Evolutionary conservation across 768 basidiomycete genomes (phyloP).

Genomic region (Tulasnella sp.): DNA sequence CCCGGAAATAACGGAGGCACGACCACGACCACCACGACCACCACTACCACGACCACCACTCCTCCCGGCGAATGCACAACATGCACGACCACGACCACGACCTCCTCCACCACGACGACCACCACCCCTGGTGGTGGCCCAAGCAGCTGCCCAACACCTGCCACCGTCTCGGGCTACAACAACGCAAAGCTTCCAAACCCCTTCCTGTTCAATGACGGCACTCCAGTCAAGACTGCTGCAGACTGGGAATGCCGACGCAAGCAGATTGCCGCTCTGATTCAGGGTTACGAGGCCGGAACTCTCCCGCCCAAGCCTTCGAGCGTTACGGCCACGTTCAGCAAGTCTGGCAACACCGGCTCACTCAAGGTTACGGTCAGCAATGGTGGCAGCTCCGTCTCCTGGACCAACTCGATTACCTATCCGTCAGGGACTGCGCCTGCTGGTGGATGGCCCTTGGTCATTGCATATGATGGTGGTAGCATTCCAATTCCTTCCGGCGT

Average conservation of each 20-base stretch:
- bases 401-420: slow-evolving; percentile 45
- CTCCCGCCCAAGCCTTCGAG: slow-evolving; percentile 48
- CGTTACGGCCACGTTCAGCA: slow-evolving; percentile 45
- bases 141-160: background rate
- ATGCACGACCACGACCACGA: background rate
- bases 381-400: slow-evolving; percentile 48
- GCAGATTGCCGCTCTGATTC: slow-evolving; percentile 49
- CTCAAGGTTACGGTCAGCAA: slow-evolving; percentile 50
- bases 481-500: slow-evolving; percentile 37
- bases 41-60: background rate
- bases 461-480: slow-evolving; percentile 47
- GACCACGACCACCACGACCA: background rate
- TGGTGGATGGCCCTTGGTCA: slow-evolving; percentile 51
- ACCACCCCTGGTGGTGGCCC: background rate
- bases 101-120: background rate
- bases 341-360: slow-evolving; percentile 34
- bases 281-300: slow-evolving; percentile 51
- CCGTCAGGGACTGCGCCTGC: slow-evolving; percentile 37
- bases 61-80: too few species aligned
- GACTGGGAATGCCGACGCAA: slow-evolving; percentile 52
- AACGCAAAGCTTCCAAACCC: slow-evolving; percentile 47
- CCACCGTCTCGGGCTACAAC: background rate
- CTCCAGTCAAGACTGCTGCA: slow-evolving; percentile 42
- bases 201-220: slow-evolving; percentile 50
- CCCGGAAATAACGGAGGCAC: background rate